Conservation (phyloP, 2,329 filamentous ascomycete species). For the Cladosporium velox region DNA sequence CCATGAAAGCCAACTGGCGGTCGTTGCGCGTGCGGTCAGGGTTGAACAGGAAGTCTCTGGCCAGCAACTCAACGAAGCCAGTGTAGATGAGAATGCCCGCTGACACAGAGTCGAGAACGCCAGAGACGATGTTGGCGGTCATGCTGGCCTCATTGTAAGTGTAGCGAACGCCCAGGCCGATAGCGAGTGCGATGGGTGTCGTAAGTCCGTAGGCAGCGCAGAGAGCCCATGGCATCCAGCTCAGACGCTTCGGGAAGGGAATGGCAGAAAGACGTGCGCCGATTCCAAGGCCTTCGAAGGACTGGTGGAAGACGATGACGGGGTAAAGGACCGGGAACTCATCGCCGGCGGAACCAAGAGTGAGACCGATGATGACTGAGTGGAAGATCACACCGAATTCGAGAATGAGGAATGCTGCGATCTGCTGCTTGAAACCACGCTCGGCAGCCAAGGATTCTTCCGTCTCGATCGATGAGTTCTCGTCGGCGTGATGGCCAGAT, state of each 20-base stretch:
- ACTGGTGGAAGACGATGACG: constrained; percentile 82
- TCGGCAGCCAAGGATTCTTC: constrained; percentile 19
- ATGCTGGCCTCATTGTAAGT: constrained; percentile 62
- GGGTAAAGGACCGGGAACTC: constrained; percentile 64
- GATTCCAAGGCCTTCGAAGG: constrained; percentile 88
- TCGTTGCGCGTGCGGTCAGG: constrained; percentile 89
- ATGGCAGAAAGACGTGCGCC: constrained; percentile 79
- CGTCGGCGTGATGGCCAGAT: constrained; percentile 18
- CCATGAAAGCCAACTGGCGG: constrained; percentile 87
- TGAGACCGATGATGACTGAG: constrained; percentile 81
- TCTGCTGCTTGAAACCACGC: constrained; percentile 67
- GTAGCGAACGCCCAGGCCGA: constrained; percentile 73
- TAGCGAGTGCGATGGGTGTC: constrained; percentile 81
- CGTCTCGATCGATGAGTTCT: constrained; percentile 14
- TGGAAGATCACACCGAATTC: constrained; percentile 81
- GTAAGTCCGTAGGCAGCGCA: constrained; percentile 72
- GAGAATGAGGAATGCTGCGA: constrained; percentile 86
- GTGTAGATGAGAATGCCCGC: constrained; percentile 62
- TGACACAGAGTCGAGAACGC: constrained; percentile 74
- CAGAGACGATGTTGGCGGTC: constrained; percentile 75
- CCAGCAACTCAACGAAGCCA: constrained; percentile 51
- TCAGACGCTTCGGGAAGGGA: constrained; percentile 70
- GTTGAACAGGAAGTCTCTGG: constrained; percentile 59
- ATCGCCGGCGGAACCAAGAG: constrained; percentile 61
- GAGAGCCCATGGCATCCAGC: constrained; percentile 74